Base-by-base conservation (phyloP, 2,329 filamentous ascomycete species). In the Fusarium newnesense region DNA sequence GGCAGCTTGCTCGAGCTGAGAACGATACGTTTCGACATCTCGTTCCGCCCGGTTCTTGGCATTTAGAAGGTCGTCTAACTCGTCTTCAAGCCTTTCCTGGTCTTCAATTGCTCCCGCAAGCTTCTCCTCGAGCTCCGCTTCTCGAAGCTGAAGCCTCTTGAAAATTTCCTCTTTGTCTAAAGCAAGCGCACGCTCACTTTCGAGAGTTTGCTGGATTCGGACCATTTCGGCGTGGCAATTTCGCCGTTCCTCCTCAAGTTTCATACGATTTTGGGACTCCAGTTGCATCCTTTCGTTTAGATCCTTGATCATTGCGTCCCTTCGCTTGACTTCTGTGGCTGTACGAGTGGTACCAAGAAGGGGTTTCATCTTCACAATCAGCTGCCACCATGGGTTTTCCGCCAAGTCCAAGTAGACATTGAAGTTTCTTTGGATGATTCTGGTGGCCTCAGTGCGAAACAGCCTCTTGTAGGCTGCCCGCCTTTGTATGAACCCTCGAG, bases 131-230 rank as follows among this genome's bases (percentile, higher is more conserved):
- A 99, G 88, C 80, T 99, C 96, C 16, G 91, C 88, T 82, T 99
- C 96, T n/a, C 96, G 93, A 60, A 92, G 85, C 79, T 98, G 96
- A 28, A 99, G 87, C n/a, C 97, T 91, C 80, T 96, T 97, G 86
- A 98, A 99, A 68, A 99, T 99, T 78, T 99, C 96, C 80, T 99
- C 97, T 81, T 99, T 99, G 83, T 99, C 96, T 9, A 99, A 85
- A 2, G 96, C 96, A 46, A 99, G 87, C n/a, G 96, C 94, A 56
- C 96, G 91, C 82, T 99, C 97, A 74, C 95, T 97, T 81, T 99
- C 97, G 4, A 99, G 87, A 0, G 94, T 97, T 77, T 98, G 94
- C 80, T 98, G 95, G 52, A 98, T 94, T 37, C 93, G 91, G 75
- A 95, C 90, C 78, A 98, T 92, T 78, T 99, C 96, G 19, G 92